Percentiles rank a stretch among this genome's conserved stretches.
phyloP scores from a whole-genome alignment of 139 green algal genomes.

The Haematococcus sp. region DNA sequence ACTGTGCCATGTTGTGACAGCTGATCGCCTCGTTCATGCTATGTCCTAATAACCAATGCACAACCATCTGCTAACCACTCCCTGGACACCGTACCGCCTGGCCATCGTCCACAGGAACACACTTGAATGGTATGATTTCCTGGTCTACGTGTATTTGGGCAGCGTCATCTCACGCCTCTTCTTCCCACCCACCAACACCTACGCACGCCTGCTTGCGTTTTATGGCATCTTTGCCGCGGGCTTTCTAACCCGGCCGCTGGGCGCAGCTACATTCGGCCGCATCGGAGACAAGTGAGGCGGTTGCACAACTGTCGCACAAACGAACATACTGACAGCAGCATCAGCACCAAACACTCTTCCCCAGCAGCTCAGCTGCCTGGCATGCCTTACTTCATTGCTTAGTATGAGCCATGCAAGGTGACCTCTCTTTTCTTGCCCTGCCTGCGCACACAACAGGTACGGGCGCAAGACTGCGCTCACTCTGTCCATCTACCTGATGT shows the following conservation, averaged over 20 bases:
- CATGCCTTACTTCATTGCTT: too few species aligned
- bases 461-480: slow-evolving; percentile 32
- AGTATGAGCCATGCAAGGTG: too few species aligned
- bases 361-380: too few species aligned
- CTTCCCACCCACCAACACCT: slow-evolving; percentile 11
- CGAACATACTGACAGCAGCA: too few species aligned
- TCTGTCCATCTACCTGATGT: slow-evolving; percentile 32
- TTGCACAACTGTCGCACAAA: too few species aligned
- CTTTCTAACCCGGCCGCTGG: slow-evolving; percentile 34
- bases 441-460: slow-evolving; percentile 2
- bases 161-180: slow-evolving; percentile 19
- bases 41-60: not conserved
- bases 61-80: not conserved
- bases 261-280: slow-evolving; percentile 29
- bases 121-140: slow-evolving; percentile 35
- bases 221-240: slow-evolving; percentile 38
- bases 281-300: slow-evolving; percentile 26
- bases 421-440: too few species aligned
- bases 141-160: slow-evolving; percentile 21
- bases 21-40: not conserved
- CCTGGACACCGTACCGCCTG: too few species aligned
- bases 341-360: too few species aligned
- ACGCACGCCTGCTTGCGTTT: slow-evolving; percentile 24
- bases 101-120: not conserved
- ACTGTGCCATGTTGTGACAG: not conserved